phyloP scores from a whole-genome alignment of 2,329 filamentous ascomycete species.

The Pyrenophora seminiperda region DNA sequence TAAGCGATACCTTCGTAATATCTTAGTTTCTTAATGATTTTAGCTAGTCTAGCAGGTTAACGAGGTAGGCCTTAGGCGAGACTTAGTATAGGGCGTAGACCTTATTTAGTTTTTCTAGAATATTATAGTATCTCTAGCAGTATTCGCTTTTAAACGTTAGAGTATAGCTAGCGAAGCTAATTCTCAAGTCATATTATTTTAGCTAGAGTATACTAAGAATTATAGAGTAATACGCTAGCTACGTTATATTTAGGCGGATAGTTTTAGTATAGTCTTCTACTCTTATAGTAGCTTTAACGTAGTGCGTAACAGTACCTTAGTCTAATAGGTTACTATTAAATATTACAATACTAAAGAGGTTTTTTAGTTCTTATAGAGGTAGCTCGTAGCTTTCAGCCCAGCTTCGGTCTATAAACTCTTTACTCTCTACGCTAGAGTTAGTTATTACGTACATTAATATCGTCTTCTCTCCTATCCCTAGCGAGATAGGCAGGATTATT shows the following conservation, averaged over 20 bases:
- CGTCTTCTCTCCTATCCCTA: background rate
- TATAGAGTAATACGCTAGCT: no score
- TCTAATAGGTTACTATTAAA: background rate
- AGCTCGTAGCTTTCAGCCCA: background rate
- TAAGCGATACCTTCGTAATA: background rate
- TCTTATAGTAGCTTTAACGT: background rate
- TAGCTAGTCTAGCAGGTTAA: no score
- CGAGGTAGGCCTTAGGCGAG: no score
- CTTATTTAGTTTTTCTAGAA: no score
- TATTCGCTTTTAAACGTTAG: no score
- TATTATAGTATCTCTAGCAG: no score
- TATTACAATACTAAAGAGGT: background rate
- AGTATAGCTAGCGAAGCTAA: no score
- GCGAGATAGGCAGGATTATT: background rate
- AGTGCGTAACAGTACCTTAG: background rate
- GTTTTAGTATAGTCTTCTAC: background rate
- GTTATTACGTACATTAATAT: conserved; percentile 2
- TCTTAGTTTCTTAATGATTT: no score
- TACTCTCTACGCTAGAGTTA: background rate
- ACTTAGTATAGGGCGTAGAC: no score
- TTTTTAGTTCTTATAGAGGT: background rate
- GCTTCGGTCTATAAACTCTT: background rate
- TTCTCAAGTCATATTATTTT: background rate
- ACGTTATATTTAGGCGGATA: background rate
- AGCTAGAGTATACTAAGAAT: background rate